A percentile compares a stretch with the other conserved stretches of the same genome.
Conservation (phyloP, 192 early-diverging fungal genomes). For the Backusella luteola region DNA sequence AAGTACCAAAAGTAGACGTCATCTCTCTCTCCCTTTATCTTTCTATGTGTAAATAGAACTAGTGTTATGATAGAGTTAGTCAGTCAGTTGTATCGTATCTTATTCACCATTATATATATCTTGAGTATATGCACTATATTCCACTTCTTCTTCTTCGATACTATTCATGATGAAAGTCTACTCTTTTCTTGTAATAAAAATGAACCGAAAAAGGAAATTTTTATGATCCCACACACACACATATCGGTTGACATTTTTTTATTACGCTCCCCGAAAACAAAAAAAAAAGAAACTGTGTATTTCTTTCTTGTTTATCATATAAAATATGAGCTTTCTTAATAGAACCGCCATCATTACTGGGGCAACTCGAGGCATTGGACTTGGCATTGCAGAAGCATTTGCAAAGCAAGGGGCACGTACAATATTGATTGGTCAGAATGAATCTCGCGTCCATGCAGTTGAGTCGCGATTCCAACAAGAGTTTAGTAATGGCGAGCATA, state of each 20-base stretch:
- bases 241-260: neutral
- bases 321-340: constrained; percentile 4
- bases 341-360: constrained; percentile 56
- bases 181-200: neutral
- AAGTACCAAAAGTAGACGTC: too few relatives aligned
- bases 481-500: constrained; percentile 23
- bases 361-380: constrained; percentile 78
- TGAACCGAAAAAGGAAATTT: neutral
- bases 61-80: too few relatives aligned
- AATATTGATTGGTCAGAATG: constrained; percentile 56
- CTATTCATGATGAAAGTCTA: neutral
- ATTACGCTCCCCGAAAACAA: neutral
- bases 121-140: too few relatives aligned
- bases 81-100: too few relatives aligned
- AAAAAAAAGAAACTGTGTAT: neutral
- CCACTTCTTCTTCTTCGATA: neutral
- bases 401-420: constrained; percentile 53
- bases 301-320: neutral
- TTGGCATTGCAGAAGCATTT: constrained; percentile 62
- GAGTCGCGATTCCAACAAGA: constrained; percentile 21
- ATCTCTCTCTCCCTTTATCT: too few relatives aligned
- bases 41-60: too few relatives aligned
- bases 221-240: neutral
- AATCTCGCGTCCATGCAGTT: constrained; percentile 34
- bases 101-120: too few relatives aligned